These are phyloP conservation scores for Hyphochytrium catenoides DNA, from an alignment of 352 stramenopile genomes.

Conservation along the genomic window DNA sequence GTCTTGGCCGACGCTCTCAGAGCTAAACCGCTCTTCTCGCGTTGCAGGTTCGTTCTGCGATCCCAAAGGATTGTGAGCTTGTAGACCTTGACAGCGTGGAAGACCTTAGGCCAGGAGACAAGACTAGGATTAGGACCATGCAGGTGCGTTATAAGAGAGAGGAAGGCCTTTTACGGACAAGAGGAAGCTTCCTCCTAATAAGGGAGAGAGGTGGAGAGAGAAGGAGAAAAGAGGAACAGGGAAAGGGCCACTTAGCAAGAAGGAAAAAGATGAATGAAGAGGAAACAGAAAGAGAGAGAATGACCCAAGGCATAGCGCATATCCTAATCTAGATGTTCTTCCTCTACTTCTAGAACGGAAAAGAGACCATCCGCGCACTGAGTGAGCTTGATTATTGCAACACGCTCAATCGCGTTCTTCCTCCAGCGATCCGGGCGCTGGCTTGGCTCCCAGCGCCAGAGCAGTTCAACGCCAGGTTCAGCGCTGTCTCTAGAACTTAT, in stretches of 20 bases:
- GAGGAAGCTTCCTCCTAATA: no score
- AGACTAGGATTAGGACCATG: no score
- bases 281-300: no score
- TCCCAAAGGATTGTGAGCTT: conserved; percentile 29
- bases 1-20: no score
- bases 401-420: conserved; percentile 89
- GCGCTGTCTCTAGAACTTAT: conserved; percentile 76
- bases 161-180: no score
- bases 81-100: conserved; percentile 34
- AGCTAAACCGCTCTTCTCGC: no score
- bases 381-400: conserved; percentile 84
- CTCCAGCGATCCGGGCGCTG: conserved; percentile 47
- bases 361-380: conserved; percentile 32
- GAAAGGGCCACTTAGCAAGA: no score
- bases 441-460: conserved; percentile 47
- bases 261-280: no score
- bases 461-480: conserved; percentile 87
- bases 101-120: conserved; percentile 24
- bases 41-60: conserved; percentile 36
- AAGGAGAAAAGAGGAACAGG: no score
- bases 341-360: conserved; percentile 28
- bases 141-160: background rate
- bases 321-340: background rate
- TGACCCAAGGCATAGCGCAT: background rate
- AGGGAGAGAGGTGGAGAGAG: no score